These are phyloP conservation scores for Populus trichocarpa DNA, from an alignment of 441 rosid species.

Conservation along the genomic window DNA sequence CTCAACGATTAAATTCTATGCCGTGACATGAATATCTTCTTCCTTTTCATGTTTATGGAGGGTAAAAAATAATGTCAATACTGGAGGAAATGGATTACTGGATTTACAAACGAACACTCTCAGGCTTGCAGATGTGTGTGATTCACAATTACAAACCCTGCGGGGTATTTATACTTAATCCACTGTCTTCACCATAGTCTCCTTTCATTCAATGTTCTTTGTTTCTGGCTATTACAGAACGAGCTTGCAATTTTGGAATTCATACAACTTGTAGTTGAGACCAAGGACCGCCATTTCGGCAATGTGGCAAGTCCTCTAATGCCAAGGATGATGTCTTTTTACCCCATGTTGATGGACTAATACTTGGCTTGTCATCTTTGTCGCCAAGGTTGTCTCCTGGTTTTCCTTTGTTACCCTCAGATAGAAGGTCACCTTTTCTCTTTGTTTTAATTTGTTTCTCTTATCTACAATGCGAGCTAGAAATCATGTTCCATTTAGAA, in stretches of 20 bases:
- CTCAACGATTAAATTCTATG: not conserved
- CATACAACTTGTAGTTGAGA: conserved; percentile 86
- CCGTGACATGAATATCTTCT: too few relatives aligned
- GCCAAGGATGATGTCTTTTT: not conserved
- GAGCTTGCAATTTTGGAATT: conserved; percentile 92
- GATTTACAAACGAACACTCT: not conserved
- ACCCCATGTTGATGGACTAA: not conserved
- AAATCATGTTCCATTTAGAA: conserved; percentile 95
- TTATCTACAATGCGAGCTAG: conserved; percentile 70
- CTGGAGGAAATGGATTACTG: not conserved
- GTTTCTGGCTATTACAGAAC: conserved; percentile 38
- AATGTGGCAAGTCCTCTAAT: conserved; percentile 51
- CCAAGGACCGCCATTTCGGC: conserved; percentile 88
- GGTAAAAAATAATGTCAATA: not conserved
- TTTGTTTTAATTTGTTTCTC: not conserved
- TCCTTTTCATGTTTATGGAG: not conserved
- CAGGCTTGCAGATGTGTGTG: not conserved
- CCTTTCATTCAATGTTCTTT: not conserved
- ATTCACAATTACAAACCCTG: not conserved
- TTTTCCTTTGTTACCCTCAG: not conserved
- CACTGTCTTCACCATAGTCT: not conserved
- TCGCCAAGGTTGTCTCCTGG: not conserved
- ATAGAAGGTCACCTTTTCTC: not conserved
- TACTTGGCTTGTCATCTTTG: not conserved
- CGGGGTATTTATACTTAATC: not conserved